Conservation (phyloP, 2,329 filamentous ascomycete species). For the Cercospora berteroae region DNA sequence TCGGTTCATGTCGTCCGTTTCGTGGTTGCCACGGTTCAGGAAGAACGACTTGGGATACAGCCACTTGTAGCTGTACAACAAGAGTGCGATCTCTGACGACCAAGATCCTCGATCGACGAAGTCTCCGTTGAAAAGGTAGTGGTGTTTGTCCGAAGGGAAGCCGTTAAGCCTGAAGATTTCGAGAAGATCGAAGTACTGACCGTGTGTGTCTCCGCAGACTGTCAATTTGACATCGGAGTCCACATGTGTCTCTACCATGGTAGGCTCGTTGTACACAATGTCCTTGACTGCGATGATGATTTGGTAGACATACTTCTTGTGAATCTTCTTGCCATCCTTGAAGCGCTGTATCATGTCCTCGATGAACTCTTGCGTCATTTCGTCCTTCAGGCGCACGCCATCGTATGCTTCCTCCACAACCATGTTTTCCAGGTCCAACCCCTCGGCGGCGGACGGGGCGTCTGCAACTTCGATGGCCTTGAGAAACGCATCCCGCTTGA, state of each 20-base stretch:
- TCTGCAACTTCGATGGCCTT: slow-evolving; percentile 93
- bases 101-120: slow-evolving; percentile 97
- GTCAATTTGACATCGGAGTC: slow-evolving; percentile 76
- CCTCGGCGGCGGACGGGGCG: slow-evolving; percentile 86
- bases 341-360: slow-evolving; percentile 96
- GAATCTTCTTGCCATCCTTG: slow-evolving; percentile 92
- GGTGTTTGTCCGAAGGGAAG: slow-evolving; percentile 77
- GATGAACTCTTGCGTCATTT: slow-evolving; percentile 96
- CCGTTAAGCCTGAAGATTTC: slow-evolving; percentile 94
- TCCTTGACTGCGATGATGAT: slow-evolving; percentile 89
- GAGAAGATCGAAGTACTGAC: slow-evolving; percentile 96
- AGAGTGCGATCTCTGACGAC: slow-evolving; percentile 93
- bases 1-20: slow-evolving; percentile 91
- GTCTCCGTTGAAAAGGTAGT: slow-evolving; percentile 97
- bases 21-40: slow-evolving; percentile 96
- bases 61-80: slow-evolving; percentile 97
- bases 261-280: slow-evolving; percentile 86
- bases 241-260: slow-evolving; percentile 92
- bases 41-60: slow-evolving; percentile 79
- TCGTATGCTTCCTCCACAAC: slow-evolving; percentile 81
- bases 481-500: slow-evolving; percentile 88
- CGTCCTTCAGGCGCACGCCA: slow-evolving; percentile 69
- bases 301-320: slow-evolving; percentile 95
- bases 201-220: slow-evolving; percentile 96
- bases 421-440: slow-evolving; percentile 83